Percentiles rank a stretch among this genome's conserved stretches.
phyloP scores from a whole-genome alignment of 352 stramenopile species.

The Globisporangium iwayamae region DNA sequence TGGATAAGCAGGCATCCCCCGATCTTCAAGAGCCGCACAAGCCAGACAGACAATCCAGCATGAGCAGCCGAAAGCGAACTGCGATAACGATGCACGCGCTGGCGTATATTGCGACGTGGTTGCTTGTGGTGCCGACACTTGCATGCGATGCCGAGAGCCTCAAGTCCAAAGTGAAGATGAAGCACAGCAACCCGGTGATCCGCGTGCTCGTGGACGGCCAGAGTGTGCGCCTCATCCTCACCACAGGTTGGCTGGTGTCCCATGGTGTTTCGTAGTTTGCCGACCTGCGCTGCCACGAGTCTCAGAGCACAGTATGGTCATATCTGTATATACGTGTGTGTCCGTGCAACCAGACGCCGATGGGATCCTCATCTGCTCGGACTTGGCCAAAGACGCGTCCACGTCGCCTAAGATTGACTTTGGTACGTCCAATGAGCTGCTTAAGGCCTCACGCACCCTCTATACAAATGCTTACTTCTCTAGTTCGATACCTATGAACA shows the following conservation, averaged over 20 bases:
- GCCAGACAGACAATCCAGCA: neutral
- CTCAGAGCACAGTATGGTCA: neutral
- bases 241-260: conserved; percentile 22
- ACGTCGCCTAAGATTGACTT: conserved; percentile 27
- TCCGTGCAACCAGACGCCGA: conserved; percentile 27
- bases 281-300: too few relatives aligned
- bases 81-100: neutral
- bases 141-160: neutral
- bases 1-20: too few relatives aligned
- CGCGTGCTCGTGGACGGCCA: conserved; percentile 28
- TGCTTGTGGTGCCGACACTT: neutral
- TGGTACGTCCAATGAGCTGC: conserved; percentile 16
- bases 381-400: conserved; percentile 14
- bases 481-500: conserved; percentile 8
- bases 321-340: neutral
- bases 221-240: conserved; percentile 35
- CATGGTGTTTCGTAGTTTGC: neutral
- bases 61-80: neutral
- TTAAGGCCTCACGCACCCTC: neutral
- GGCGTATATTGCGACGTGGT: neutral
- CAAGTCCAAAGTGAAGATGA: conserved; percentile 32
- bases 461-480: neutral
- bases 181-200: conserved; percentile 40
- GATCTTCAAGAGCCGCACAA: neutral
- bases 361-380: conserved; percentile 35